Evolutionary conservation across 495 filamentous ascomycete species (phyloP), one percentile per base, ranked within the genome.

Genomic region (Eremomyces bilateralis): DNA sequence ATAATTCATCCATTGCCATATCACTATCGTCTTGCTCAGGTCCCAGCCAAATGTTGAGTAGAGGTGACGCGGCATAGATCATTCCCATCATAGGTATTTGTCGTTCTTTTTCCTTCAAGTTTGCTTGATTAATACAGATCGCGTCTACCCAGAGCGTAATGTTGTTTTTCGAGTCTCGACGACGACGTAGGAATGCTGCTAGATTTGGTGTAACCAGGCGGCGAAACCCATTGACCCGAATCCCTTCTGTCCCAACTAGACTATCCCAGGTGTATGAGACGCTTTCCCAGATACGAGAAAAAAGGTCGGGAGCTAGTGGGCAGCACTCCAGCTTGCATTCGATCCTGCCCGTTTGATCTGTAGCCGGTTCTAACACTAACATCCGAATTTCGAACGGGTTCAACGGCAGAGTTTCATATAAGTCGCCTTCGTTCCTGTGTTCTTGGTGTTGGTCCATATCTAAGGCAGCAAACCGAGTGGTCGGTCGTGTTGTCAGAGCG

Each of bases 91-190:
- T 11, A 18, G 30, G 17, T 11, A 32, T 18, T 17, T 32, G 30
- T 18, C 10, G 17, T 11, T 11, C 17, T 32, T 32, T 32, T 18
- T 32, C 30, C 17, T 32, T 16, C 8, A 16, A 17, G 15, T 32
- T 16, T 17, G 10, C 30, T 18, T 32, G 30, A 18, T 32, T 32
- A 16, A 32, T 32, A 18, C 30, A 32, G 30, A 32, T 32, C 8
- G 10, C 30, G 18, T 32, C 30, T 32, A 18, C 15, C 30, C 30
- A 32, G 6, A 32, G 24, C 8, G 24, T 8, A 13, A 27, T 13
- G 13, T 6, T 27, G 24, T 27, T 13, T 8, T 6, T 27, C 24
- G 24, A 6, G 24, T 27, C 24, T 27, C 24, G 24, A 27, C 24
- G 24, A 27, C 13, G 24, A 13, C 24, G 24, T 13, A 27, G 13